Base-by-base conservation (phyloP, 2,329 filamentous ascomycete genomes). In the Colletotrichum godetiae region DNA sequence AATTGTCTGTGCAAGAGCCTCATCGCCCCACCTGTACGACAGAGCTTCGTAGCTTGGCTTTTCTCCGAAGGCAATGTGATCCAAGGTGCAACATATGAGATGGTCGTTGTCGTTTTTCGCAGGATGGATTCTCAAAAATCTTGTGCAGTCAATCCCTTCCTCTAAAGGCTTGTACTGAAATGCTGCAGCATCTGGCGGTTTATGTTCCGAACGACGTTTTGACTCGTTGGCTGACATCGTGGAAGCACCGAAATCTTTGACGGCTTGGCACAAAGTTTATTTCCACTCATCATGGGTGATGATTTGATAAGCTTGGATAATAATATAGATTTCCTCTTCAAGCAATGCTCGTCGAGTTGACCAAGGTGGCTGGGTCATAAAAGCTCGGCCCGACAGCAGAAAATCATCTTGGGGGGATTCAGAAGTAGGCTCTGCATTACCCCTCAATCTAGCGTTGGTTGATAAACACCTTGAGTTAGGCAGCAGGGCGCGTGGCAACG, bases 321-420 rank as follows among this genome's bases (percentile, higher is more conserved):
- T 27, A 27, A 2, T 27, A 27, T 27, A 27, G 27, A 27, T 27
- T 27, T 27, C 27, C 4, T 27, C 2, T 27, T 27, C 27, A 27
- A 27, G 27, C 27, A 37, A 46, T 7, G 1, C 42, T 46, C 15
- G 33, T n/a, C 15, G 42, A 46, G 13, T 7, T 46, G 5, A n/a
- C 15, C 1, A 19, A 5, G 2, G 5, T 15, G n/a, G 0, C 19
- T 3, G 5, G 42, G 42, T 6, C 5, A 46, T 15, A 5, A n/a
- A 8, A 19, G 1, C 5, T 35, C 5, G 6, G n/a, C 2, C 15
- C 10, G 10, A 35, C 10, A 5, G 7, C 1, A n/a, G 1, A 10
- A 46, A 6, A 10, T n/a, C 13, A 8, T 15, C 42, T 7, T n/a
- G 2, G 7, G 3, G 6, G 5, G 8, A 5, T 4, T 10, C 6